Evolutionary conservation across 768 basidiomycete species (phyloP), one percentile per base, ranked within the genome.

Genomic region (Sarcodon aspratus): DNA sequence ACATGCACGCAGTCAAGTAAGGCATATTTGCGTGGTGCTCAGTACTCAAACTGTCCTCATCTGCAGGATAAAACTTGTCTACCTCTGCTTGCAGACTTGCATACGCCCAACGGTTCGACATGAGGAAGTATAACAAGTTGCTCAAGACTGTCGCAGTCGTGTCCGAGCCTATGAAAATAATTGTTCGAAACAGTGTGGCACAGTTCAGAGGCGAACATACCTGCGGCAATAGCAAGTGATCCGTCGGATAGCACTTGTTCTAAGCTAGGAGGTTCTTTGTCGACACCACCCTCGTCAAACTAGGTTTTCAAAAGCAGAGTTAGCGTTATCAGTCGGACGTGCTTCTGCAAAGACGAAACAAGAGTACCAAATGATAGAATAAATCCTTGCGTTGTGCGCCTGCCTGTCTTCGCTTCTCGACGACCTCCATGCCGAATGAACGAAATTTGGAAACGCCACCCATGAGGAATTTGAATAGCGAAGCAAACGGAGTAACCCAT

Each of bases 351-450:
- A 5, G 5, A 42, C 40, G 27, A 42, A 13, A 13, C 13, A 13
- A 15, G 27, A n/a, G 15, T 47, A 75, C 74, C 51, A 76, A 59
- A 50, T 75, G 67, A 55, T 74, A 68, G 59, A 71, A 74, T 56
- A 72, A 52, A 37, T 63, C 62, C 46, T 59, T 58, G 21, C 40
- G 47, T 13, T 45, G 37, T 6, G 54, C 50, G 27, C 60, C 61
- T 13, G 9, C 27, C 13, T 42, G 9, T 11, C 27, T 42, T 27
- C 40, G 7, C 13, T 9, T 8, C 15, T 17, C 13, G 17, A 13
- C 40, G 8, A 13, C 13, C 6, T 42, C 27, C 9, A 17, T 17
- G 13, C 40, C 40, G 13, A 42, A 27, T 17, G 15, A 15, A 9
- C 40, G 40, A 15, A 42, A 42, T 42, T 15, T 27, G 9, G 13